Evolutionary conservation across 768 basidiomycete species (phyloP).

Genomic region (Boletus rubescentipes): DNA sequence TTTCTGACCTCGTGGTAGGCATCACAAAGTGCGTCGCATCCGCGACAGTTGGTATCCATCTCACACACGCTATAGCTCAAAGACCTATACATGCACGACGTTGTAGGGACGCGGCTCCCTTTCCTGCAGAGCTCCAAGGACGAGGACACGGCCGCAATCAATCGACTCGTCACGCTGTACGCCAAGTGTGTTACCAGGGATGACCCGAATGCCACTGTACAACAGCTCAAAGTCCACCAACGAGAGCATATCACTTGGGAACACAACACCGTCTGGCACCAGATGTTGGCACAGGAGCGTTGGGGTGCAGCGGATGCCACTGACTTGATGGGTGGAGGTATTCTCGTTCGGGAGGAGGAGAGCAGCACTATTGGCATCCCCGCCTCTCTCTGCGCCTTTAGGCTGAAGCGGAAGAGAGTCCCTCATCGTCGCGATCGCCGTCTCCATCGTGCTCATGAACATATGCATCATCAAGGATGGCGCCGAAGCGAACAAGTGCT

Average conservation of each 20-base stretch:
- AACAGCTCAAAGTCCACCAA: constrained; percentile 83
- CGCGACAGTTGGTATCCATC: background rate
- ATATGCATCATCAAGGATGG: constrained; percentile 57
- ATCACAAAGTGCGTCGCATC: constrained; percentile 69
- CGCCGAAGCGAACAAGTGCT: constrained; percentile 80
- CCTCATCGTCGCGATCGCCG: constrained; percentile 51
- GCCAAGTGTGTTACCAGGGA: constrained; percentile 81
- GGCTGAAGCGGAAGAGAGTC: constrained; percentile 63
- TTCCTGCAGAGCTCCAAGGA: constrained; percentile 67
- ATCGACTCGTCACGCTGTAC: constrained; percentile 68
- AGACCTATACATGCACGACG: constrained; percentile 69
- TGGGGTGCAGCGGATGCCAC: constrained; percentile 45
- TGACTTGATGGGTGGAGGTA: constrained; percentile 43
- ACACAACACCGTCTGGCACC: constrained; percentile 95
- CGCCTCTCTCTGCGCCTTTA: constrained; percentile 67
- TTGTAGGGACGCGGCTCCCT: constrained; percentile 65
- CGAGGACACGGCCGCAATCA: constrained; percentile 55
- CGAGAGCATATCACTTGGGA: constrained; percentile 97
- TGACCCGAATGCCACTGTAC: constrained; percentile 64
- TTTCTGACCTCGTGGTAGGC: constrained; percentile 46
- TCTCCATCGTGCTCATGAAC: constrained; percentile 64
- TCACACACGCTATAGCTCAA: constrained; percentile 51
- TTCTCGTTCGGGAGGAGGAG: constrained; percentile 44
- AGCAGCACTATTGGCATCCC: constrained; percentile 41
- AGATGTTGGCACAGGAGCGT: constrained; percentile 86